Evolutionary conservation across 1,284 basidiomycete genomes (phyloP), one percentile per base, ranked within the genome.

Genomic region (Takashimella tepidaria): DNA sequence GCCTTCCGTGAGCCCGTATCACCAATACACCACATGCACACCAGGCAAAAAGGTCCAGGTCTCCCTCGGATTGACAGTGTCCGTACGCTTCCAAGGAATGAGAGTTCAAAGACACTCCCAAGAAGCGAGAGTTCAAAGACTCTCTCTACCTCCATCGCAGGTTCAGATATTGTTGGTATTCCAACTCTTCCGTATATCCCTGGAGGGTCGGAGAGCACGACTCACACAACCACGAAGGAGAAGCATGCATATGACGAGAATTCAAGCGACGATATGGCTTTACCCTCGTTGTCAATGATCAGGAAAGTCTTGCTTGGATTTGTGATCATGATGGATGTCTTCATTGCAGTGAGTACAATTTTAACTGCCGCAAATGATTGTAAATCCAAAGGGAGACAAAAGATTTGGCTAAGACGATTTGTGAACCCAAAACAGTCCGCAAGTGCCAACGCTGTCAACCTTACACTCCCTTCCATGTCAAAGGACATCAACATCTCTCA

Each of bases 381-480:
- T n/a, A n/a, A n/a, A n/a, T n/a, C n/a, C n/a, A n/a, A n/a, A n/a
- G n/a, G n/a, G n/a, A n/a, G n/a, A n/a, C n/a, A n/a, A n/a, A n/a
- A n/a, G n/a, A n/a, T n/a, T n/a, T n/a, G n/a, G n/a, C n/a, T n/a
- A n/a, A n/a, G n/a, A n/a, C n/a, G n/a, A n/a, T n/a, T n/a, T n/a
- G n/a, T n/a, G n/a, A n/a, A n/a, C n/a, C n/a, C 25, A 11, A 20
- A 5, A 16, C 40, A 54, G 57, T 51, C 55, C 20, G 56, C 56
- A 53, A 46, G 13, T 12, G 27, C 41, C 41, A 59, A 57, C 50
- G 55, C 55, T 0, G 55, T 59, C 5, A 27, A 54, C 19, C 55
- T 71, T 41, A 69, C 70, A 2, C 63, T 77, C 21, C 75, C 75
- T 1, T 61, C 70, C 3, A 71, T 75, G 13, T 71, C 70, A n/a